These are phyloP conservation scores for Saturnispora ahearnii DNA, from an alignment of 805 yeast species.

Conservation along the genomic window DNA sequence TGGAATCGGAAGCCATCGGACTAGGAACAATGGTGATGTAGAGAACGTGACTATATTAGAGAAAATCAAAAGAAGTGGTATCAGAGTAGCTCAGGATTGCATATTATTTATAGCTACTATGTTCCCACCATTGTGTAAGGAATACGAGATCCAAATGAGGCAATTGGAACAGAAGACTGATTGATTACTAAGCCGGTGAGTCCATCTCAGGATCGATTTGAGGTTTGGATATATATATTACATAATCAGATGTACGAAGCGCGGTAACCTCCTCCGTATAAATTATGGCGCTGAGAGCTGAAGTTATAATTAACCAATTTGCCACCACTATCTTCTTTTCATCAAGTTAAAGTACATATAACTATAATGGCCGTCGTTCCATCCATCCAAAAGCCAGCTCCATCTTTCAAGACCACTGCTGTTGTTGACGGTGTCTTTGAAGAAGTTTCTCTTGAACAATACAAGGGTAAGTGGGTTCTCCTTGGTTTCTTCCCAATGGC, in stretches of 20 bases:
- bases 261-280: not conserved
- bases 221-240: not conserved
- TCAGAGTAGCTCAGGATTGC: not conserved
- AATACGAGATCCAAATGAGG: not conserved
- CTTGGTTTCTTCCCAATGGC: conserved; percentile 98
- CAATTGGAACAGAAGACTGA: not conserved
- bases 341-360: conserved; percentile 2
- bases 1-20: not conserved
- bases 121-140: not conserved
- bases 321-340: not conserved
- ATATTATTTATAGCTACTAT: not conserved
- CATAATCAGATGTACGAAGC: not conserved
- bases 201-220: not conserved
- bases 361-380: conserved; percentile 60
- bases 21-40: not conserved
- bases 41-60: not conserved
- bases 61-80: not conserved
- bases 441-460: conserved; percentile 88
- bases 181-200: not conserved
- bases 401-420: conserved; percentile 92
- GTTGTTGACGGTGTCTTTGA: conserved; percentile 95
- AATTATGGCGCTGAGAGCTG: not conserved
- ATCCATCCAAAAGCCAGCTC: conserved; percentile 91
- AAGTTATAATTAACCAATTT: not conserved
- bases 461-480: conserved; percentile 96